Evolutionary conservation across 805 yeast genomes (phyloP).

Genomic region (Scheffersomyces amazonensis): DNA sequence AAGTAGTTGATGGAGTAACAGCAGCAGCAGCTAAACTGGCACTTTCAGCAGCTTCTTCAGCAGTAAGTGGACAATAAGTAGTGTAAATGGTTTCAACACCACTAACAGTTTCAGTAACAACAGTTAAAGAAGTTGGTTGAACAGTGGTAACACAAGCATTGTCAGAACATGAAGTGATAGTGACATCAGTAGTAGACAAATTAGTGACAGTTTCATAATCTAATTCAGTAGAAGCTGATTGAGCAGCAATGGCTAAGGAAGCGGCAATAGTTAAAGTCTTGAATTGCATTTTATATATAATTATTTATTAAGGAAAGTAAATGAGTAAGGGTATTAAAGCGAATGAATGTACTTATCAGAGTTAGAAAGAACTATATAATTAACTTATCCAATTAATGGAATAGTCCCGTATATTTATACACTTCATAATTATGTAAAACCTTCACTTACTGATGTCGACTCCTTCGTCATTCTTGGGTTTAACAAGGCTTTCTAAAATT

Average conservation of each 20-base stretch:
- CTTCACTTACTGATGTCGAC: too few relatives aligned
- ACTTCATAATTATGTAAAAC: too few relatives aligned
- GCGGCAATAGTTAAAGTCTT: slow-evolving; percentile 20
- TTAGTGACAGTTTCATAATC: slow-evolving; percentile 23
- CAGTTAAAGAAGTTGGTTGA: slow-evolving; percentile 12
- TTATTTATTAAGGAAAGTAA: slow-evolving; percentile 9
- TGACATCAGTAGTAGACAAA: slow-evolving; percentile 26
- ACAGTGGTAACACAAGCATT: slow-evolving; percentile 19
- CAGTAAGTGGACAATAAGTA: slow-evolving; percentile 34
- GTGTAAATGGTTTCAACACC: slow-evolving; percentile 34
- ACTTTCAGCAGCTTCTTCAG: slow-evolving; percentile 11
- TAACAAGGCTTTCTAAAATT: too few relatives aligned
- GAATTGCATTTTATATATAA: slow-evolving; percentile 18
- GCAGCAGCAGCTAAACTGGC: slow-evolving; percentile 4
- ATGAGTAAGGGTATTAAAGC: too few relatives aligned
- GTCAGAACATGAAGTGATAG: slow-evolving; percentile 39
- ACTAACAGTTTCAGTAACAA: slow-evolving; percentile 30
- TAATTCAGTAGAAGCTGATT: slow-evolving; percentile 17
- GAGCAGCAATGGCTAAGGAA: slow-evolving; percentile 17
- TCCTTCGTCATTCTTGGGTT: too few relatives aligned
- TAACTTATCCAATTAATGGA: too few relatives aligned
- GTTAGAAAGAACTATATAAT: too few relatives aligned
- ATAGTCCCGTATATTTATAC: too few relatives aligned
- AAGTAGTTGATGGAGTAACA: slow-evolving; percentile 8
- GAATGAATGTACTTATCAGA: too few relatives aligned